Percentiles rank a stretch among this genome's conserved stretches.
Evolutionary conservation across 345 rosid species (phyloP).

Genomic region (Durio zibethinus): DNA sequence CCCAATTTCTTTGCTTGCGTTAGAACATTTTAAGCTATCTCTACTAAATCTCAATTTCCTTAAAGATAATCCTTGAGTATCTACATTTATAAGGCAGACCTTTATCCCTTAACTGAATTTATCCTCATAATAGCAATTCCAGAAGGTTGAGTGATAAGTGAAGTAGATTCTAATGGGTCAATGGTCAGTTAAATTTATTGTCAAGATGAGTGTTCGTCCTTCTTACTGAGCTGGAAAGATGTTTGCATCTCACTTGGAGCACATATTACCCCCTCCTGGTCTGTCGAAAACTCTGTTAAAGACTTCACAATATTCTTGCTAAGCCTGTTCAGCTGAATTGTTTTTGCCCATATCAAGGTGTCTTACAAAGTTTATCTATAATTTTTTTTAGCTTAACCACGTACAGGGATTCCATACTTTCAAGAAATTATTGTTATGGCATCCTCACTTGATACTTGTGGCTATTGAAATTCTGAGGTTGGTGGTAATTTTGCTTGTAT

Average conservation of each 20-base stretch:
- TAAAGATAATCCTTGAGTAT: neutral
- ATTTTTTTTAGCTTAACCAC: slow-evolving; percentile 41
- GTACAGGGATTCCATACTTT: slow-evolving; percentile 83
- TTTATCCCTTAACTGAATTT: neutral
- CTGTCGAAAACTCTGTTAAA: neutral
- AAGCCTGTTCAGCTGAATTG: neutral
- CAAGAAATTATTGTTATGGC: slow-evolving; percentile 99
- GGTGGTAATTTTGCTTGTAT: slow-evolving; percentile 17
- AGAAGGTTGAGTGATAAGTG: neutral
- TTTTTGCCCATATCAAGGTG: neutral
- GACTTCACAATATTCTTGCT: no score
- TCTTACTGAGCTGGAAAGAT: neutral
- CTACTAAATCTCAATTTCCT: neutral
- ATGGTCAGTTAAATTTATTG: neutral
- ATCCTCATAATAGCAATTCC: neutral
- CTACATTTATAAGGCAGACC: neutral
- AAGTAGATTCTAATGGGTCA: neutral
- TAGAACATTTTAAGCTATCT: neutral
- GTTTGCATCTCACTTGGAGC: neutral
- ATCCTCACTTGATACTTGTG: slow-evolving; percentile 83
- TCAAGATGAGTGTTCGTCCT: neutral
- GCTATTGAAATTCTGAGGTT: slow-evolving; percentile 96
- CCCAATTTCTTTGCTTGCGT: neutral
- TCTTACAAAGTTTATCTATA: neutral
- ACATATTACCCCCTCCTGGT: neutral